These are phyloP conservation scores for Trichocomaceae sp. DNA, from an alignment of 2,329 filamentous ascomycete genomes.

Conservation along the genomic window DNA sequence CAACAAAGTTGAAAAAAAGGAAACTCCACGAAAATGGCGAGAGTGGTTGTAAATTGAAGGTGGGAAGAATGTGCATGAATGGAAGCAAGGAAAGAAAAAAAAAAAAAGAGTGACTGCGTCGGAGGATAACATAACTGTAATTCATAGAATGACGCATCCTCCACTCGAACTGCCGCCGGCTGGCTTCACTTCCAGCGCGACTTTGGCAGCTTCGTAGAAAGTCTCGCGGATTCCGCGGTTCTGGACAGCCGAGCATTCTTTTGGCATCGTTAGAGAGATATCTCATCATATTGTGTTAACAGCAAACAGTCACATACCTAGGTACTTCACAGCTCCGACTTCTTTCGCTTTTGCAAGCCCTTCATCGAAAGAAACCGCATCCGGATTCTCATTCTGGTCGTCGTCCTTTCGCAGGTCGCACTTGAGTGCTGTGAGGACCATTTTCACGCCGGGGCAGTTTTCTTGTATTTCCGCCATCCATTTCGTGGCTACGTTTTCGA, in stretches of 20 bases:
- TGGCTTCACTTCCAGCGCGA: constrained; percentile 60
- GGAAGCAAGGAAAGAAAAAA: neutral
- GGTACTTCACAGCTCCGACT: constrained; percentile 87
- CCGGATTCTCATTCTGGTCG: constrained; percentile 59
- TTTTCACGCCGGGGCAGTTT: constrained; percentile 90
- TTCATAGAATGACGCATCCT: constrained; percentile 32
- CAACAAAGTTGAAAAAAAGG: neutral
- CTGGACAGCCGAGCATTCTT: constrained; percentile 96
- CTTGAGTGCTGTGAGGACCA: constrained; percentile 92
- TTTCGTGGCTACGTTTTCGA: constrained; percentile 98
- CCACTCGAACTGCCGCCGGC: constrained; percentile 28
- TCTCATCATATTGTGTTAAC: too few relatives aligned
- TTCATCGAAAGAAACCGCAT: constrained; percentile 75
- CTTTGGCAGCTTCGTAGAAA: constrained; percentile 93
- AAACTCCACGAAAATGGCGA: neutral
- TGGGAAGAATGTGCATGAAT: constrained; percentile 11
- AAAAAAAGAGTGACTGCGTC: neutral
- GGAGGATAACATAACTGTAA: constrained; percentile 6
- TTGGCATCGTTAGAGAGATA: neutral
- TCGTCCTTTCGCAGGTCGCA: constrained; percentile 87
- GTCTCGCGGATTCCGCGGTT: constrained; percentile 98
- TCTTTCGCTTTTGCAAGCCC: constrained; percentile 84
- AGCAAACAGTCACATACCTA: constrained; percentile 50
- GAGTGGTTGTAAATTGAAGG: constrained; percentile 3
- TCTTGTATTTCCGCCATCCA: constrained; percentile 98